Evolutionary conservation across 1,284 basidiomycete species (phyloP), one percentile per base, ranked within the genome.

Genomic region (Pseudomicrostroma phylloplanum): DNA sequence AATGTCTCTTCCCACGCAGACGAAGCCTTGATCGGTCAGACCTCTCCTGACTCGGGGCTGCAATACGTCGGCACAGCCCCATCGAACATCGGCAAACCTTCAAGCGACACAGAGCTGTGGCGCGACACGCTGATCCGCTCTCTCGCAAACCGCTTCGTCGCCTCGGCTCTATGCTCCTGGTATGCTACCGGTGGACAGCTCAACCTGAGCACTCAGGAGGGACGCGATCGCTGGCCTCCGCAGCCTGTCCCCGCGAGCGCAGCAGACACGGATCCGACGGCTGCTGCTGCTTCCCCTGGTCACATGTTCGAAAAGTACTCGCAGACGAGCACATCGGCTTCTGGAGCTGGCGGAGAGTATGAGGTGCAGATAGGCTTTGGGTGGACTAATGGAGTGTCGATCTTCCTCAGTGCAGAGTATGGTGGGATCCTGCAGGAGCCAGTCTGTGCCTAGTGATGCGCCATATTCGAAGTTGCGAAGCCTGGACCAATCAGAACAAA

Each of bases 101-200:
- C 75, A 6, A 59, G 59, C 30, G 59, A 58, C 42, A 83, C 85
- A 55, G 87, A 89, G 71, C 86, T 85, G 6, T 91, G 90, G 90
- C 82, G 81, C 1, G 80, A 82, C 30, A 81, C 83, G 2, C 81
- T 94, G 19, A 83, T 83, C 69, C 83, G 88, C 57, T 86, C 90
- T 78, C 79, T 91, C 62, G 88, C 87, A 15, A 90, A 91, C 73
- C 84, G 91, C 30, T 94, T 92, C 79, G 82, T 91, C 69, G 83
- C 87, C 43, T 88, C 89, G 60, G 86, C 86, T 0, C 84, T 94
- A 67, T 94, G 92, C 80, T 90, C 89, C 67, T 96, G 92, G 92
- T 88, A 68, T 19, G 61, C 69, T 6, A 69, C 91, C 0, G 81
- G 87, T 56, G 80, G 82, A 19, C 85, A 89, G 72, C 82, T 94